Evolutionary conservation across 345 rosid genomes (phyloP).

Genomic region (Pistacia atlantica): DNA sequence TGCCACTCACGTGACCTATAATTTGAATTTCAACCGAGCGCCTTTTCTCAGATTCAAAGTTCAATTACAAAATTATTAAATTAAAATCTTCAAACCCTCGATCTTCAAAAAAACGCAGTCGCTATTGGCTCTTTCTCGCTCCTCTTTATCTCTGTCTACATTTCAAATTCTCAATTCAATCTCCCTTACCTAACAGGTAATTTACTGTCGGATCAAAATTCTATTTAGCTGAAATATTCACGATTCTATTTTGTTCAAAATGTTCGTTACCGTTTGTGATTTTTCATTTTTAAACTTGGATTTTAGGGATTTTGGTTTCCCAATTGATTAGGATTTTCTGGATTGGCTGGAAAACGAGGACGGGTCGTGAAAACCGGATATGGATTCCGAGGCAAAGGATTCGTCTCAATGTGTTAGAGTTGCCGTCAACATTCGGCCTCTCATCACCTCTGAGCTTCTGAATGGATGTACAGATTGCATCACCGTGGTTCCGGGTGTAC

Average conservation of each 20-base stretch:
- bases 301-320: too few relatives aligned
- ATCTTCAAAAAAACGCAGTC: slow-evolving; percentile 16
- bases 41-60: slow-evolving; percentile 39
- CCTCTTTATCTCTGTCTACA: not conserved
- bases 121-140: slow-evolving; percentile 4
- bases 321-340: too few relatives aligned
- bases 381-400: slow-evolving; percentile 59
- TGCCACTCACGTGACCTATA: slow-evolving; percentile 38
- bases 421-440: slow-evolving; percentile 86
- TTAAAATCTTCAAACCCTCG: slow-evolving; percentile 17
- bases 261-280: not conserved
- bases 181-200: not conserved
- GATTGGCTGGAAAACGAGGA: too few relatives aligned
- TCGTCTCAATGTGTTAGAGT: slow-evolving; percentile 68
- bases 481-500: slow-evolving; percentile 77
- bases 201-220: not conserved
- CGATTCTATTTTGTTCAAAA: slow-evolving; percentile 14
- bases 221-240: slow-evolving; percentile 6
- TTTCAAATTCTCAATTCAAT: slow-evolving; percentile 23
- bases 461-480: slow-evolving; percentile 90
- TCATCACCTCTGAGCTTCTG: slow-evolving; percentile 86
- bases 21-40: slow-evolving; percentile 60
- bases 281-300: not conserved
- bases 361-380: slow-evolving; percentile 18
- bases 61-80: slow-evolving; percentile 14